Base-by-base conservation (phyloP, 345 rosid species). In the Aethionema arabicum region DNA sequence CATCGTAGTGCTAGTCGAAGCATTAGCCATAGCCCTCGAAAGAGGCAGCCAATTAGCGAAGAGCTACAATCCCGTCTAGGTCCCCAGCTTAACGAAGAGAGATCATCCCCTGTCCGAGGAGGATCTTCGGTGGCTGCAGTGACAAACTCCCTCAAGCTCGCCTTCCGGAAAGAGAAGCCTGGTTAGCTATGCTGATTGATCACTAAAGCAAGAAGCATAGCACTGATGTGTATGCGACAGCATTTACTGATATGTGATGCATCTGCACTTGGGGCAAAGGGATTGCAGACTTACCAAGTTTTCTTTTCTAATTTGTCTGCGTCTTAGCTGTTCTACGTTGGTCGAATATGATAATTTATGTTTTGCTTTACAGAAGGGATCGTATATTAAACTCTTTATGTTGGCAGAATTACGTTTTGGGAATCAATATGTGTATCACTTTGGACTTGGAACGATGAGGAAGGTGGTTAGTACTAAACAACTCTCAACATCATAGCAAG, bases 181-280 rank as follows among this genome's bases (percentile, higher is more conserved):
- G 75, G 99, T 93, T 59, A 84, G 90, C 46, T 89, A 89, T 67
- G 90, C 83, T 33, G 98, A 92, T 58, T 74, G 83, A 85, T 72
- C 76, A 49, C n/a, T n/a, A n/a, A n/a, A n/a, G n/a, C n/a, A n/a
- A n/a, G n/a, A n/a, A n/a, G n/a, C n/a, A n/a, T n/a, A n/a, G n/a
- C 76, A 49, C 33, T 56, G 11, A 37, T 37, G 40, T 37, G 40
- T 37, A 10, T 37, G 40, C 40, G 11, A 37, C 40, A 2, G 30
- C 4, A 13, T 45, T 15, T 15, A 32, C n/a, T n/a, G n/a, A n/a
- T n/a, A n/a, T n/a, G n/a, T n/a, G n/a, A n/a, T n/a, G n/a, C n/a
- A n/a, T n/a, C n/a, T n/a, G n/a, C n/a, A 32, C 15, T n/a, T 55
- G 70, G 4, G 15, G 7, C 12, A 53, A 43, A 32, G 15, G 66